phyloP scores from a whole-genome alignment of 257 asterid species.

The Lantana camara region DNA sequence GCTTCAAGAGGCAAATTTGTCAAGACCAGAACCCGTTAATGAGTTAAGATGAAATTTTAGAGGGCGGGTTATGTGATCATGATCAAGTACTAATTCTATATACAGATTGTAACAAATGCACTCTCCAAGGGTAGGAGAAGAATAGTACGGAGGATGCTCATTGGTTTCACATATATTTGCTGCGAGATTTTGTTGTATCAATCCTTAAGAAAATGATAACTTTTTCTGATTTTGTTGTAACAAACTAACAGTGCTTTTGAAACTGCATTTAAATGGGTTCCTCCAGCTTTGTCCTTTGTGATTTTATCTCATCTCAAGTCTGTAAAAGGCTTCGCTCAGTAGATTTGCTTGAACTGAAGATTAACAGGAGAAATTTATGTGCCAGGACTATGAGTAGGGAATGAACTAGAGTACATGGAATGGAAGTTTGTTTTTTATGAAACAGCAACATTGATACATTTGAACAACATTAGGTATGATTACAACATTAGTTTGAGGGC shows the following conservation, averaged over 20 bases:
- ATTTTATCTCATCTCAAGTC: too few species aligned
- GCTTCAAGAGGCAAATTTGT: slow-evolving; percentile 84
- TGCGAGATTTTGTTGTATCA: slow-evolving; percentile 25
- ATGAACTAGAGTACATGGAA: too few species aligned
- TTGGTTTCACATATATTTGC: not conserved
- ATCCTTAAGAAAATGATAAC: not conserved
- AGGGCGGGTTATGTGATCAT: not conserved
- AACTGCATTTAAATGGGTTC: too few species aligned
- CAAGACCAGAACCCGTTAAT: slow-evolving; percentile 62
- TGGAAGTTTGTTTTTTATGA: too few species aligned
- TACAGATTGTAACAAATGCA: not conserved
- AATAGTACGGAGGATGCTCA: not conserved
- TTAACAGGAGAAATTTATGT: too few species aligned
- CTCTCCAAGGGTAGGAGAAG: not conserved
- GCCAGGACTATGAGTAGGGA: too few species aligned
- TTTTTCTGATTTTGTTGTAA: not conserved
- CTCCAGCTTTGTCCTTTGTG: too few species aligned
- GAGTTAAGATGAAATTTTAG: not conserved
- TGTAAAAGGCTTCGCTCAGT: too few species aligned
- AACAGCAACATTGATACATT: too few species aligned
- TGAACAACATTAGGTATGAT: too few species aligned
- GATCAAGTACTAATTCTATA: not conserved
- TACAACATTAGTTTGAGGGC: too few species aligned
- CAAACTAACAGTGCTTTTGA: not conserved
- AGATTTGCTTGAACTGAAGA: too few species aligned